Percentiles rank a stretch among this genome's conserved stretches.
These are phyloP conservation scores for Amanita molliuscula DNA, from an alignment of 768 basidiomycete genomes.

Conservation along the genomic window DNA sequence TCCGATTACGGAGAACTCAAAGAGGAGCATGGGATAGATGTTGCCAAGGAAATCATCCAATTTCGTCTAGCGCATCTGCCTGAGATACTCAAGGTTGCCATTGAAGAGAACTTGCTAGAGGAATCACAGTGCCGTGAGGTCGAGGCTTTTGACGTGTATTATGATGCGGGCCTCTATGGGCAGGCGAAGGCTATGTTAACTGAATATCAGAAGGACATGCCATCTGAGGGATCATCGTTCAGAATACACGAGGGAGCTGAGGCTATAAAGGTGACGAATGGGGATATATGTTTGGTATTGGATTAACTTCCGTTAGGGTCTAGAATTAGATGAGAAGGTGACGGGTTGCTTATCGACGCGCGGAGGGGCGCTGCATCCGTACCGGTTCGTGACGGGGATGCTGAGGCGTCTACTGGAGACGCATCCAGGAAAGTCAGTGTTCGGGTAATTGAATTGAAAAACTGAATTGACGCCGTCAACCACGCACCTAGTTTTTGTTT, in stretches of 20 bases:
- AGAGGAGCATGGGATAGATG: slow-evolving; percentile 30
- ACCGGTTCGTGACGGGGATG: slow-evolving; percentile 55
- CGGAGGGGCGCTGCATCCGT: slow-evolving; percentile 61
- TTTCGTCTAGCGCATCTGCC: slow-evolving; percentile 53
- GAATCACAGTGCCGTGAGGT: slow-evolving; percentile 49
- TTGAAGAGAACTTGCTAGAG: slow-evolving; percentile 40
- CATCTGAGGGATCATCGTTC: slow-evolving; percentile 30
- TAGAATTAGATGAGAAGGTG: slow-evolving; percentile 33
- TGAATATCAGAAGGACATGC: slow-evolving; percentile 38
- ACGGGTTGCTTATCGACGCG: slow-evolving; percentile 41
- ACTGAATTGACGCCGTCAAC: neutral
- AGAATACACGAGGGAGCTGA: slow-evolving; percentile 21
- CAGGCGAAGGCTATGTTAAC: slow-evolving; percentile 33
- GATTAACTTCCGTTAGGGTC: slow-evolving; percentile 24
- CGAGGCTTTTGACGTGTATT: slow-evolving; percentile 49
- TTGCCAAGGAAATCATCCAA: slow-evolving; percentile 43
- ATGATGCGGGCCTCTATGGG: slow-evolving; percentile 27
- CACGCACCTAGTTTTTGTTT: slow-evolving; percentile 41
- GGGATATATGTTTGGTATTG: neutral
- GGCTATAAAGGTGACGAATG: slow-evolving; percentile 17
- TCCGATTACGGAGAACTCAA: slow-evolving; percentile 44
- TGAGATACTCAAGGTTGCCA: slow-evolving; percentile 36
- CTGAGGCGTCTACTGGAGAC: slow-evolving; percentile 38
- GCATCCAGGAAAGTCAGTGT: slow-evolving; percentile 36
- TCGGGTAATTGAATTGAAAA: neutral